phyloP scores from a whole-genome alignment of 768 basidiomycete genomes.

The Tricholoma matsutake region DNA sequence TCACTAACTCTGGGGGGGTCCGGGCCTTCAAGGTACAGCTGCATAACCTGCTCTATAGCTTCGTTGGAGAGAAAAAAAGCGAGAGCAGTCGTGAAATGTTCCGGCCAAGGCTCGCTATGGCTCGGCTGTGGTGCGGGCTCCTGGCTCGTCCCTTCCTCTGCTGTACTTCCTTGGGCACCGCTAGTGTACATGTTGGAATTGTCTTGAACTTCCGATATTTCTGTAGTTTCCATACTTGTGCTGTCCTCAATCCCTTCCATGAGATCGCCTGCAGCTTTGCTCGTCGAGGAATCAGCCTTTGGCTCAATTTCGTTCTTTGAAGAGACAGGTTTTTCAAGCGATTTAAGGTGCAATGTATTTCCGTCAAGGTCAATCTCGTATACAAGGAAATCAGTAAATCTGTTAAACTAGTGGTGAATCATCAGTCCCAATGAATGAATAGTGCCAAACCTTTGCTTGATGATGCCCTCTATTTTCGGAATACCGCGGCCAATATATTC shows the following conservation, averaged over 20 bases:
- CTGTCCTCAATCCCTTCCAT: conserved; percentile 18
- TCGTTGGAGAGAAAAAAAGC: conserved; percentile 61
- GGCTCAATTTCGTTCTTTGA: conserved; percentile 37
- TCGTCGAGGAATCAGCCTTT: conserved; percentile 10
- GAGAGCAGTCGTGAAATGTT: conserved; percentile 53
- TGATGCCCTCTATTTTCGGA: conserved; percentile 82
- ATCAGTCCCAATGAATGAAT: background rate
- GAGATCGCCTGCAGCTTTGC: conserved; percentile 17
- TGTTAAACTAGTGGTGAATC: conserved; percentile 29
- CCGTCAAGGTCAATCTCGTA: conserved; percentile 84
- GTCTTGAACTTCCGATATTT: conserved; percentile 9
- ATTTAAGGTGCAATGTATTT: conserved; percentile 78
- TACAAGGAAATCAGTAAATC: conserved; percentile 97
- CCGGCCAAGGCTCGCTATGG: conserved; percentile 58
- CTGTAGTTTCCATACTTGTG: conserved; percentile 2
- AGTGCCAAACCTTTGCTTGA: conserved; percentile 83
- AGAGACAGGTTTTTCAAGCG: conserved; percentile 67
- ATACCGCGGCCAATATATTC: conserved; percentile 75
- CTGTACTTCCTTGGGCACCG: conserved; percentile 5
- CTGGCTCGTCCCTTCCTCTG: conserved; percentile 5
- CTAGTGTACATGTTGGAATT: conserved; percentile 6
- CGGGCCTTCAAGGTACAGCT: conserved; percentile 78
- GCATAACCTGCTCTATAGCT: conserved; percentile 59
- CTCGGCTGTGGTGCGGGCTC: background rate
- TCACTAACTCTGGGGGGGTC: conserved; percentile 74